A percentile compares a stretch with the other conserved stretches of the same genome.
Conservation (phyloP, 139 green algal species). For the Zygnema circumcarinatum region DNA sequence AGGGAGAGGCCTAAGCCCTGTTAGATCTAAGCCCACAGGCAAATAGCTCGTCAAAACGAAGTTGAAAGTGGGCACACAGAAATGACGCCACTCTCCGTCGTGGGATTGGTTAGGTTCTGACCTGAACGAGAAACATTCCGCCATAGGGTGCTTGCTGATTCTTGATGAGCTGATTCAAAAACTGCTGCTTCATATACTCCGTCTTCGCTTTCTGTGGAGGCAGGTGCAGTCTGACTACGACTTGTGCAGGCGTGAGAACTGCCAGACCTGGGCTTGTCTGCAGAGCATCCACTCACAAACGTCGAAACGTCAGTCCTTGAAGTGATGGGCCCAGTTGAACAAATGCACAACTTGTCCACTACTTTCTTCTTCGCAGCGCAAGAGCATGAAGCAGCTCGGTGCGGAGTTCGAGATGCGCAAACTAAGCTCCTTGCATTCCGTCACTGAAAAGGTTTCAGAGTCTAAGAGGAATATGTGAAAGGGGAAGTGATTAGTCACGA, state of each 20-base stretch:
- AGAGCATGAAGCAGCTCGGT: too few relatives aligned
- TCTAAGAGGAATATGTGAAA: too few relatives aligned
- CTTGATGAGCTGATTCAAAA: neutral
- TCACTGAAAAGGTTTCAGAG: too few relatives aligned
- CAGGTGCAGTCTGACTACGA: neutral
- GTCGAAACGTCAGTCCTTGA: neutral
- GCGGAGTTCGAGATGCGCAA: neutral
- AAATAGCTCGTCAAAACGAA: neutral
- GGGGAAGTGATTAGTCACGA: too few relatives aligned
- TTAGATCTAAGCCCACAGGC: neutral
- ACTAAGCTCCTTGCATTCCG: too few relatives aligned
- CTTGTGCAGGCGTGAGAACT: neutral
- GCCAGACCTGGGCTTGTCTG: neutral
- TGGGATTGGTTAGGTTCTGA: neutral
- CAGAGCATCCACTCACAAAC: neutral
- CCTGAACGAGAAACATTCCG: neutral
- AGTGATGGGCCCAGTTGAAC: neutral
- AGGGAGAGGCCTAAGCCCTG: neutral
- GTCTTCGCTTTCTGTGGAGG: neutral
- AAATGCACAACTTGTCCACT: too few relatives aligned
- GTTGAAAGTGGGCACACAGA: neutral
- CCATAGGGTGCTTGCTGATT: neutral
- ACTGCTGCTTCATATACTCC: neutral
- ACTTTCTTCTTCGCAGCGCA: too few relatives aligned
- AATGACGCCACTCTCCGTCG: neutral